phyloP scores from a whole-genome alignment of 192 early-diverging fungal species.

The Lunasporangiospora selenospora region DNA sequence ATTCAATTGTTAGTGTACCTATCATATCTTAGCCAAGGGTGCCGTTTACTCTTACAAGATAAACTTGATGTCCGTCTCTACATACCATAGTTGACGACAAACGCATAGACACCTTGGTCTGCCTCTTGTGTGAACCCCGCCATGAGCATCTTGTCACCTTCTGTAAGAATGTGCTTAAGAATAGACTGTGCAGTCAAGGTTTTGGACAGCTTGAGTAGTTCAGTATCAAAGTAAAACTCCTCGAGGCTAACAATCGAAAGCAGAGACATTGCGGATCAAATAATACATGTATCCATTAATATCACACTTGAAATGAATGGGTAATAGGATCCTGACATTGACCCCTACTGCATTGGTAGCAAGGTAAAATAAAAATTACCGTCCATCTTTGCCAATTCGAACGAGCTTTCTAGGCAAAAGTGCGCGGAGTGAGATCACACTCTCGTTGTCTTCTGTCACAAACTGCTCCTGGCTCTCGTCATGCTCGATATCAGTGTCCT shows the following conservation, averaged over 20 bases:
- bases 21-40: neutral
- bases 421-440: slow-evolving; percentile 29
- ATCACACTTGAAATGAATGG: too few species aligned
- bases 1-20: neutral
- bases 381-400: slow-evolving; percentile 34
- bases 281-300: too few species aligned
- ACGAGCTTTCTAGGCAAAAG: slow-evolving; percentile 46
- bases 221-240: slow-evolving; percentile 64
- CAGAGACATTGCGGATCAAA: too few species aligned
- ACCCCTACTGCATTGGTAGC: too few species aligned
- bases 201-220: slow-evolving; percentile 69
- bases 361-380: slow-evolving; percentile 10
- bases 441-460: slow-evolving; percentile 10
- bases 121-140: slow-evolving; percentile 56
- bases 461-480: neutral
- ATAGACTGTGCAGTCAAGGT: slow-evolving; percentile 86
- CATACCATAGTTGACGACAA: slow-evolving; percentile 86
- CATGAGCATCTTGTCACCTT: slow-evolving; percentile 97
- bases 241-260: slow-evolving; percentile 24
- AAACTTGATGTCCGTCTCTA: too few species aligned
- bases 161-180: slow-evolving; percentile 93
- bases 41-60: too few species aligned
- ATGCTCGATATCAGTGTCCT: too few species aligned
- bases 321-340: too few species aligned
- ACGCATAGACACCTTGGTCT: slow-evolving; percentile 83